Conservation (phyloP, 2,329 filamentous ascomycete genomes). For the Fusarium heterosporum region DNA sequence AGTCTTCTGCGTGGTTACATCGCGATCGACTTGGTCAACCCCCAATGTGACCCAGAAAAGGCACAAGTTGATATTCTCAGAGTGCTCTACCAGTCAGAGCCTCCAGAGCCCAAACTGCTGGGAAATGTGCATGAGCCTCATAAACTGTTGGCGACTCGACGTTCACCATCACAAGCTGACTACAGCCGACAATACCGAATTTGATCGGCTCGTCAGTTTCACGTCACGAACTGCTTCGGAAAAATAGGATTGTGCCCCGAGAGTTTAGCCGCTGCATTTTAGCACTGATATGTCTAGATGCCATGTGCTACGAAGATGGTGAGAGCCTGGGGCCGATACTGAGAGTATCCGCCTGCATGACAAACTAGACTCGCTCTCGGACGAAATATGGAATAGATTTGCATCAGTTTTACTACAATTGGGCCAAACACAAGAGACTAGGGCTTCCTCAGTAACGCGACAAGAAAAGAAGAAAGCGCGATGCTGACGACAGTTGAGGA, state of each 20-base stretch:
- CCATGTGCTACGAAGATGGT: conserved; percentile 23
- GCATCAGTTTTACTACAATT: conserved; percentile 2
- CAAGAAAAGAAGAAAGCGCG: conserved; percentile 10
- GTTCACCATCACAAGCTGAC: neutral
- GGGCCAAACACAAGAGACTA: neutral
- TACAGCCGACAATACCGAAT: conserved; percentile 1
- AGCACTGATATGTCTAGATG: conserved; percentile 6
- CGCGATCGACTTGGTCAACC: conserved; percentile 14
- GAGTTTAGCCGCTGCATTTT: conserved; percentile 19
- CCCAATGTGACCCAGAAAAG: conserved; percentile 32
- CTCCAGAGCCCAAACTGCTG: conserved; percentile 15
- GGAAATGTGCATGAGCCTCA: conserved; percentile 35
- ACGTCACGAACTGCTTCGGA: conserved; percentile 32
- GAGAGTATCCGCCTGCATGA: conserved; percentile 1
- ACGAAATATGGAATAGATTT: conserved; percentile 3
- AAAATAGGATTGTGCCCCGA: conserved; percentile 23
- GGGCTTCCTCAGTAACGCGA: neutral
- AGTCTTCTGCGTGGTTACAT: conserved; percentile 37
- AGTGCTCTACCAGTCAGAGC: conserved; percentile 7
- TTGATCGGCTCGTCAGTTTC: conserved; percentile 24
- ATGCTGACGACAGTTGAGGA: conserved; percentile 30
- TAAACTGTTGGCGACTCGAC: conserved; percentile 23
- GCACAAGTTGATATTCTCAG: conserved; percentile 9
- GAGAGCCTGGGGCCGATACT: neutral
- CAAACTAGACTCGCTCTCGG: neutral